These are phyloP conservation scores for Quercus ilex DNA, from an alignment of 306 rosid genomes.

Conservation along the genomic window DNA sequence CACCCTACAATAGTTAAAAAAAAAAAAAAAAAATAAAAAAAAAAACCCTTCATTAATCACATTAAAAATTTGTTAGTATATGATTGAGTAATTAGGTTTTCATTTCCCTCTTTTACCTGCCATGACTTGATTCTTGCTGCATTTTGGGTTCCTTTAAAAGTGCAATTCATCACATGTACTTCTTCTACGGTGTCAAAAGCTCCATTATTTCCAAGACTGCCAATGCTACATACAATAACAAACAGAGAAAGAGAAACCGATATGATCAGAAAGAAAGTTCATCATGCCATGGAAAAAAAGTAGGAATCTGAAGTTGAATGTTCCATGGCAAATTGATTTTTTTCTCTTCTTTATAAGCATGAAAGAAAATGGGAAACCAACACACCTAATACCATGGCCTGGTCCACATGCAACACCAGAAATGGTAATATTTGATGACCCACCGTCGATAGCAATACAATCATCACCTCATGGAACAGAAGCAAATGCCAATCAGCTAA, in stretches of 20 bases:
- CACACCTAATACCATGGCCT: slow-evolving; percentile 59
- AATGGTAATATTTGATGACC: slow-evolving; percentile 35
- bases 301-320: too few relatives aligned
- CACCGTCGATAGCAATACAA: slow-evolving; percentile 41
- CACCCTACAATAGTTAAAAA: slow-evolving; percentile 37
- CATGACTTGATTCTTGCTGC: slow-evolving; percentile 63
- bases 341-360: too few relatives aligned
- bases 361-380: not conserved
- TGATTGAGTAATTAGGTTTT: not conserved
- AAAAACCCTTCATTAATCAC: not conserved
- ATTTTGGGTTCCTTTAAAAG: slow-evolving; percentile 31
- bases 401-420: slow-evolving; percentile 44
- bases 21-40: too few relatives aligned
- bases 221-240: slow-evolving; percentile 31
- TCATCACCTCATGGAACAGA: slow-evolving; percentile 44
- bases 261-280: not conserved
- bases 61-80: too few relatives aligned
- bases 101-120: slow-evolving; percentile 19
- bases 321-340: too few relatives aligned
- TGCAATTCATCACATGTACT: slow-evolving; percentile 37
- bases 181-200: slow-evolving; percentile 29
- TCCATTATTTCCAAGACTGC: slow-evolving; percentile 43
- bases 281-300: too few relatives aligned
- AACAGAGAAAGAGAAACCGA: not conserved
- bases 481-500: not conserved